phyloP scores from a whole-genome alignment of 352 stramenopile genomes.

The Phytopythium montanum region DNA sequence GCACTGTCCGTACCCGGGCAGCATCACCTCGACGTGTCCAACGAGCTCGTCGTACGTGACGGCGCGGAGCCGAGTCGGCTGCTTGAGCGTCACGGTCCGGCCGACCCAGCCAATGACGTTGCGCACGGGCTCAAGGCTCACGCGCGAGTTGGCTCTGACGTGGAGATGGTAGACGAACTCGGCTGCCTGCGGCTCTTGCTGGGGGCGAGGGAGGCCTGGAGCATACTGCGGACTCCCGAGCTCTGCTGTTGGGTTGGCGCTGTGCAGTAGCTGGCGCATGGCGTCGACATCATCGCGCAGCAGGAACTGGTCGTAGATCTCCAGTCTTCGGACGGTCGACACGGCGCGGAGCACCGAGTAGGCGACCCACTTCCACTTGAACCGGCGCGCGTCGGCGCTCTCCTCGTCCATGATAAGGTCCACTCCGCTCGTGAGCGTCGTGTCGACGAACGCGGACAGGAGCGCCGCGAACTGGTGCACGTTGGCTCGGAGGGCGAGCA shows the following conservation, averaged over 20 bases:
- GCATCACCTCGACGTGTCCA: constrained; percentile 1
- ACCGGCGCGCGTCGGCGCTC: background rate
- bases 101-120: constrained; percentile 2
- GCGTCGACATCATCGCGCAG: background rate
- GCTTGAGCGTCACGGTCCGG: background rate
- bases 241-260: background rate
- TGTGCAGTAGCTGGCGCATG: constrained; percentile 1
- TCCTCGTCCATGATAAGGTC: constrained; percentile 6
- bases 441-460: background rate
- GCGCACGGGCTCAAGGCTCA: constrained; percentile 2
- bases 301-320: constrained; percentile 7
- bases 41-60: background rate
- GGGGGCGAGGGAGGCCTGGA: background rate
- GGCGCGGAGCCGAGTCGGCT: background rate
- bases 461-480: constrained; percentile 4
- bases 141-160: background rate
- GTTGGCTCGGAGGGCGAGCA: background rate
- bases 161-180: background rate
- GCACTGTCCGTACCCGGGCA: constrained; percentile 2
- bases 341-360: background rate
- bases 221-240: constrained; percentile 1
- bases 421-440: background rate
- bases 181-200: background rate
- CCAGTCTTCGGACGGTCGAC: background rate
- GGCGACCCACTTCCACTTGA: constrained; percentile 5